Evolutionary conservation across 495 filamentous ascomycete species (phyloP).

Genomic region (Cercophora scortea): DNA sequence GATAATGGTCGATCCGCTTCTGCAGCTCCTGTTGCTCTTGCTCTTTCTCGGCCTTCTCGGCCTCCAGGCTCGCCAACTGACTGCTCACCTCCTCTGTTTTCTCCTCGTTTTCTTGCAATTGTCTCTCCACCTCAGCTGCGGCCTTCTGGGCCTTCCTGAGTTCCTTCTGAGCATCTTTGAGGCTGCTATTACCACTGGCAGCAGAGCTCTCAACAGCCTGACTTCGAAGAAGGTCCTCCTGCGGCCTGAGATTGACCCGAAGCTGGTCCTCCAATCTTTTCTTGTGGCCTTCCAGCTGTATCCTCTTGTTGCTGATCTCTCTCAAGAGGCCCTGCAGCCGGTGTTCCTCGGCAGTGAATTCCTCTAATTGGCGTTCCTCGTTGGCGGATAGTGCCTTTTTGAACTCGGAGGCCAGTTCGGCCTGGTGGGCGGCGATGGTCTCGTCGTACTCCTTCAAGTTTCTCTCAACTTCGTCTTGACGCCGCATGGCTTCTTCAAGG

Average conservation of each 20-base stretch:
- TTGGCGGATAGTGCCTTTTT: constrained; percentile 78
- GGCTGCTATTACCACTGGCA: constrained; percentile 51
- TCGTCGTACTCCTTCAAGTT: constrained; percentile 68
- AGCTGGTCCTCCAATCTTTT: constrained; percentile 73
- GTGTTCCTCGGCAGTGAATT: constrained; percentile 57
- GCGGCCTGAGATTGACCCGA: constrained; percentile 73
- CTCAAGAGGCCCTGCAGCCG: constrained; percentile 66
- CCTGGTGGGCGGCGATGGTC: constrained; percentile 62
- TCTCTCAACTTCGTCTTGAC: constrained; percentile 65
- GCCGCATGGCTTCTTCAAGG: constrained; percentile 61
- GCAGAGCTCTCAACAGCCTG: constrained; percentile 63
- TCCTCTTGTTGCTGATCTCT: constrained; percentile 62
- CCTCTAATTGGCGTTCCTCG: constrained; percentile 76
- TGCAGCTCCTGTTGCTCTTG: constrained; percentile 66
- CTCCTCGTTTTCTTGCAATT: constrained; percentile 62
- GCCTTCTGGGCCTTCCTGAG: constrained; percentile 66
- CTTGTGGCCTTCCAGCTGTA: constrained; percentile 76
- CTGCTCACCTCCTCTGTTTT: constrained; percentile 58
- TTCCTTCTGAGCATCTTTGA: constrained; percentile 75
- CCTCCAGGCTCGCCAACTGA: constrained; percentile 52
- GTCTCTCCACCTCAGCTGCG: constrained; percentile 53
- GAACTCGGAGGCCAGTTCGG: constrained; percentile 77
- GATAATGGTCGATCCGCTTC: constrained; percentile 73
- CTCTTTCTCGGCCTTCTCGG: constrained; percentile 58
- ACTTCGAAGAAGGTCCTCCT: constrained; percentile 77